Percentiles rank a stretch among this genome's conserved stretches.
These are phyloP conservation scores for Pneumocystis wakefieldiae DNA, from an alignment of 1,139 yeast genomes.

Conservation along the genomic window DNA sequence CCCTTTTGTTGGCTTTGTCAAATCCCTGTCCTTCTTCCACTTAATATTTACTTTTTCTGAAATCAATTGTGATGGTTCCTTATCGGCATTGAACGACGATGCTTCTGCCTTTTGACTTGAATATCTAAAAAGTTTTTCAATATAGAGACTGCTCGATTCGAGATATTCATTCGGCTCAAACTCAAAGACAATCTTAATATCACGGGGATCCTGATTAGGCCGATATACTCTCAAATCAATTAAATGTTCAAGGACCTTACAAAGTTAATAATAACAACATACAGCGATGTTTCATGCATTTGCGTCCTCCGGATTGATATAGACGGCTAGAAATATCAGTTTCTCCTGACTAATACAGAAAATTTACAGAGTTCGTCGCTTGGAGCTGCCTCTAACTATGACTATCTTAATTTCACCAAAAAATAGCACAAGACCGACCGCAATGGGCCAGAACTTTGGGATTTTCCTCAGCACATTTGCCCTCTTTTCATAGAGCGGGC, in stretches of 20 bases:
- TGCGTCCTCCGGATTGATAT: conserved; percentile 13
- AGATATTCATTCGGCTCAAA: conserved; percentile 26
- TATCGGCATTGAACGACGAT: conserved; percentile 12
- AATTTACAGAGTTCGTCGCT: conserved; percentile 14
- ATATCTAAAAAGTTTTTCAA: conserved; percentile 5
- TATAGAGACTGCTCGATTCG: conserved; percentile 13
- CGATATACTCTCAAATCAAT: conserved; percentile 24
- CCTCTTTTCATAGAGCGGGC: conserved; percentile 25
- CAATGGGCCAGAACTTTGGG: conserved; percentile 29
- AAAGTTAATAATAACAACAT: not conserved
- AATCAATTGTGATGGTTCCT: conserved; percentile 14
- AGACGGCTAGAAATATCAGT: conserved; percentile 20
- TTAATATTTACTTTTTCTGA: conserved; percentile 22
- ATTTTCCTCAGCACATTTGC: conserved; percentile 20
- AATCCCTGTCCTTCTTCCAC: conserved; percentile 26
- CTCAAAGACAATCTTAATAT: conserved; percentile 22
- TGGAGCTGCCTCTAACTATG: conserved; percentile 4
- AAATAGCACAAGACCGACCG: conserved; percentile 16
- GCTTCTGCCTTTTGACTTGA: conserved; percentile 14
- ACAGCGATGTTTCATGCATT: conserved; percentile 6
- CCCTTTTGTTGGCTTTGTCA: conserved; percentile 20
- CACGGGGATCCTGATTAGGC: conserved; percentile 20
- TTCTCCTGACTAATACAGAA: conserved; percentile 20
- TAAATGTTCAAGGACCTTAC: conserved; percentile 16
- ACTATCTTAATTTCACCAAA: conserved; percentile 15